phyloP scores from a whole-genome alignment of 257 asterid species.

The Paraleonurus japonicus region DNA sequence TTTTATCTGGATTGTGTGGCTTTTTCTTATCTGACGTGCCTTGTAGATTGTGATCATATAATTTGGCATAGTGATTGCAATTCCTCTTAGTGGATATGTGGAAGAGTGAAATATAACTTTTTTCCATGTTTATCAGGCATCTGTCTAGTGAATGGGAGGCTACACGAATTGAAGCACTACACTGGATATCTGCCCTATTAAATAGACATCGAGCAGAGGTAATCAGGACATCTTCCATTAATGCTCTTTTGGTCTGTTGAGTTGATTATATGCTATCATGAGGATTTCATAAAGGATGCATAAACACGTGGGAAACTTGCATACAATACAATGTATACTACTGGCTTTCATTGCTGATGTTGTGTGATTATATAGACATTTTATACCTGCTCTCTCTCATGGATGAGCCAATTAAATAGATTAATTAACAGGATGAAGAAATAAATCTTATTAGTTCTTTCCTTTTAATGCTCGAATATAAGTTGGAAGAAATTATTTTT shows the following conservation, averaged over 20 bases:
- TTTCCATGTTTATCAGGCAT: slow-evolving; percentile 54
- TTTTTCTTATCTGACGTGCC: slow-evolving; percentile 12
- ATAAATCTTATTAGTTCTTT: not conserved
- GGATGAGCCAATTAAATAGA: not conserved
- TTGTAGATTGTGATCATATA: slow-evolving; percentile 2
- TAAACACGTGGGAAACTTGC: not conserved
- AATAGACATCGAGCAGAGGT: slow-evolving; percentile 79
- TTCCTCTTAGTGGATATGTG: slow-evolving; percentile 2
- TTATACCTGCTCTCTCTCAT: not conserved
- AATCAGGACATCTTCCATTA: slow-evolving; percentile 14
- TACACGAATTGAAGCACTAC: slow-evolving; percentile 94
- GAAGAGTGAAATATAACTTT: not conserved
- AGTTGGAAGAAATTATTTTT: not conserved
- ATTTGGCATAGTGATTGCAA: slow-evolving; percentile 8
- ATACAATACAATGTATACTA: not conserved
- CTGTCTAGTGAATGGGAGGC: slow-evolving; percentile 96
- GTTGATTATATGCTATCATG: not conserved
- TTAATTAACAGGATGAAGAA: not conserved
- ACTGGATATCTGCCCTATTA: slow-evolving; percentile 83
- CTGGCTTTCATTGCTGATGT: not conserved
- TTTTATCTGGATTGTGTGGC: slow-evolving; percentile 9
- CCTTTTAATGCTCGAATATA: not conserved
- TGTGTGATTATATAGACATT: not conserved
- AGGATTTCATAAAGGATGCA: not conserved
- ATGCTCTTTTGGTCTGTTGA: slow-evolving; percentile 13